These are phyloP conservation scores for Phycomyces blakesleeanus DNA, from an alignment of 192 early-diverging fungal species.

Conservation along the genomic window DNA sequence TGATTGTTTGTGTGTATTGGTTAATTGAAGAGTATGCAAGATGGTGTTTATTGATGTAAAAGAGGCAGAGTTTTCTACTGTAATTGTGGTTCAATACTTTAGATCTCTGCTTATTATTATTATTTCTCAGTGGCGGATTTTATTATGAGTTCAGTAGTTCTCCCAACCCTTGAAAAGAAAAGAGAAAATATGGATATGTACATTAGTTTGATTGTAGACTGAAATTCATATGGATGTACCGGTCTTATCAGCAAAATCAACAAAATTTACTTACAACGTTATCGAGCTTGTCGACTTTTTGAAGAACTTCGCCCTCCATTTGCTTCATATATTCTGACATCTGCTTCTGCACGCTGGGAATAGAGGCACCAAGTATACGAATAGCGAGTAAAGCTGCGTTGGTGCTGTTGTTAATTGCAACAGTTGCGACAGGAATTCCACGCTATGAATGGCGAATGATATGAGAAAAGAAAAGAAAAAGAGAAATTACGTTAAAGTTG, in stretches of 20 bases:
- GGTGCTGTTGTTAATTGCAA: slow-evolving; percentile 97
- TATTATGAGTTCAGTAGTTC: slow-evolving; percentile 19
- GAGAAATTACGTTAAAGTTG: neutral
- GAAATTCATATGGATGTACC: too few species aligned
- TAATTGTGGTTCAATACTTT: neutral
- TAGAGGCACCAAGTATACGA: slow-evolving; percentile 80
- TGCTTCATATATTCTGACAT: slow-evolving; percentile 76
- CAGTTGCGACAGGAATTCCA: slow-evolving; percentile 97
- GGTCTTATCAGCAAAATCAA: neutral
- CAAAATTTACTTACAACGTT: slow-evolving; percentile 35
- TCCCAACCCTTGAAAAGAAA: slow-evolving; percentile 29
- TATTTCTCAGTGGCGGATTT: neutral
- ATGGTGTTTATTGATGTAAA: too few species aligned
- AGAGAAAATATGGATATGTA: neutral
- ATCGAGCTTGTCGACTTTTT: slow-evolving; percentile 81
- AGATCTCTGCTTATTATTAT: slow-evolving; percentile 2
- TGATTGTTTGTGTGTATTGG: too few species aligned
- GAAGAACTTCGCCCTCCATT: slow-evolving; percentile 85
- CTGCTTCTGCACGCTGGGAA: slow-evolving; percentile 69
- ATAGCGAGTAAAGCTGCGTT: slow-evolving; percentile 95
- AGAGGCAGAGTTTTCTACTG: too few species aligned
- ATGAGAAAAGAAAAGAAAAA: neutral
- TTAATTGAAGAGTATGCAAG: too few species aligned
- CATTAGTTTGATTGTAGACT: neutral
- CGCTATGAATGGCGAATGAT: slow-evolving; percentile 52